A percentile compares a stretch with the other conserved stretches of the same genome.
Conservation (phyloP, 805 yeast genomes). For the Lipomyces yamadae region DNA sequence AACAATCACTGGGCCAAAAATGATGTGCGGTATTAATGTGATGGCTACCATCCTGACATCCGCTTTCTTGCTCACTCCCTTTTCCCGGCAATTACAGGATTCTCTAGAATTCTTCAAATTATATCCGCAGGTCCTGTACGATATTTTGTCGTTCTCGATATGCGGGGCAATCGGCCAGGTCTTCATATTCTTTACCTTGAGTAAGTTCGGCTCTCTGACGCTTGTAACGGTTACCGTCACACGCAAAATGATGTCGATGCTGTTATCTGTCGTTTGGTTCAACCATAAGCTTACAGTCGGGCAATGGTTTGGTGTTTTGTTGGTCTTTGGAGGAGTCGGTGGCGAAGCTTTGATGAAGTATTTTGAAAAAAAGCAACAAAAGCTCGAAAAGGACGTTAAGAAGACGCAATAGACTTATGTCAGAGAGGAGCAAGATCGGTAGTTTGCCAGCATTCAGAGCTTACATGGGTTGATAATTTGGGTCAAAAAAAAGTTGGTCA, state of each 20-base stretch:
- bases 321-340: conserved; percentile 86
- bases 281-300: conserved; percentile 67
- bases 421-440: background rate
- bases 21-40: conserved; percentile 75
- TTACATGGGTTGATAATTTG: background rate
- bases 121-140: conserved; percentile 61
- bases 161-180: conserved; percentile 93
- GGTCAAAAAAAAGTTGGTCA: background rate
- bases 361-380: conserved; percentile 24
- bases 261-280: conserved; percentile 81
- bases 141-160: conserved; percentile 67
- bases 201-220: conserved; percentile 80
- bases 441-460: background rate
- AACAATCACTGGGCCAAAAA: conserved; percentile 76
- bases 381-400: background rate
- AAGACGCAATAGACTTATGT: background rate
- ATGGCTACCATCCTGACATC: conserved; percentile 51
- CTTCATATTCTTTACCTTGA: conserved; percentile 86
- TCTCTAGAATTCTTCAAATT: conserved; percentile 54
- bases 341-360: conserved; percentile 63
- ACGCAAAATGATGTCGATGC: conserved; percentile 94
- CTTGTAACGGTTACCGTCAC: conserved; percentile 94
- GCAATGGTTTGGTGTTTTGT: conserved; percentile 79
- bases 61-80: conserved; percentile 47
- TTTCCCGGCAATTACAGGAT: conserved; percentile 57